These are phyloP conservation scores for Cyclocybe cylindracea DNA, from an alignment of 768 basidiomycete genomes.

Conservation along the genomic window DNA sequence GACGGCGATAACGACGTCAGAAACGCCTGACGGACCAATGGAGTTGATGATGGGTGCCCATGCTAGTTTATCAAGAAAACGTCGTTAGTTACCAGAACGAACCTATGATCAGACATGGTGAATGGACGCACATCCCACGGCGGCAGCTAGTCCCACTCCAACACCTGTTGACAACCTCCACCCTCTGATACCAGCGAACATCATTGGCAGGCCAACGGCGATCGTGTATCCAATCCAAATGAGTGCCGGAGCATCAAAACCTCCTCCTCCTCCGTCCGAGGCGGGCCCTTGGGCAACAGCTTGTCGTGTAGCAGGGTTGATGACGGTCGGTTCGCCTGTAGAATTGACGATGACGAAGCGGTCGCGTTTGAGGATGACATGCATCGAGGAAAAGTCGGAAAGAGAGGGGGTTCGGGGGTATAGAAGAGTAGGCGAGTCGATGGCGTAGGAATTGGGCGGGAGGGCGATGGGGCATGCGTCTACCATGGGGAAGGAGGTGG, in stretches of 20 bases:
- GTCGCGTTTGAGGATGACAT: background rate
- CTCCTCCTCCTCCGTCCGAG: constrained; percentile 57
- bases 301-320: constrained; percentile 43
- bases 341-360: background rate
- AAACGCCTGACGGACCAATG: constrained; percentile 44
- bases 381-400: background rate
- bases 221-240: constrained; percentile 61
- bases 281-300: constrained; percentile 54
- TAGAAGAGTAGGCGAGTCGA: no score
- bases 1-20: constrained; percentile 51
- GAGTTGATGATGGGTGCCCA: constrained; percentile 69
- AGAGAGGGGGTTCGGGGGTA: background rate
- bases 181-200: constrained; percentile 56
- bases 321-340: constrained; percentile 23
- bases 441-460: no score
- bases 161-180: constrained; percentile 58
- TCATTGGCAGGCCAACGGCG: constrained; percentile 52
- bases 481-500: no score
- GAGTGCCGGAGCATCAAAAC: constrained; percentile 47
- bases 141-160: constrained; percentile 51
- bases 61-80: constrained; percentile 31
- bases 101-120: background rate
- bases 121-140: constrained; percentile 42
- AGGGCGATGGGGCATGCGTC: no score
- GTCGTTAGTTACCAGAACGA: background rate